These are phyloP conservation scores for Pholiota adiposa DNA, from an alignment of 1,284 basidiomycete species.

Conservation along the genomic window DNA sequence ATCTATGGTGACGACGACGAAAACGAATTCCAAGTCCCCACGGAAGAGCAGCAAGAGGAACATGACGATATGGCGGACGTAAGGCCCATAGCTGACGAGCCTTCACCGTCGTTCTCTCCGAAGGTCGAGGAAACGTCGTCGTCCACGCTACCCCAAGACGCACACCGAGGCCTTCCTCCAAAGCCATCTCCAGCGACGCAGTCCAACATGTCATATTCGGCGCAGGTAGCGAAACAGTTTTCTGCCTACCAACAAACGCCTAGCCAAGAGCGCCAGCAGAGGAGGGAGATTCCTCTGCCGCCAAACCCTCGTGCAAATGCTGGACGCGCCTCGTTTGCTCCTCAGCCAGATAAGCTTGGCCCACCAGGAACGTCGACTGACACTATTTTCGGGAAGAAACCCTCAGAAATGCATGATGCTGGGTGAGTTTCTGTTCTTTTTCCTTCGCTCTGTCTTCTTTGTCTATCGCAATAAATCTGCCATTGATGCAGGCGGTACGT, in stretches of 20 bases:
- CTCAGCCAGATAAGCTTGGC: constrained; percentile 25
- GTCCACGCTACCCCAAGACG: constrained; percentile 19
- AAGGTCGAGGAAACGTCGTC: constrained; percentile 14
- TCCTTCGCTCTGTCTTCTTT: neutral
- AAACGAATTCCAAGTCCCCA: constrained; percentile 28
- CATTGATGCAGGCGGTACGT: constrained; percentile 1
- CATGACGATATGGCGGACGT: constrained; percentile 14
- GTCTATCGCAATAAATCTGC: neutral
- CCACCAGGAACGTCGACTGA: constrained; percentile 30
- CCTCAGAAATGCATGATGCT: constrained; percentile 92
- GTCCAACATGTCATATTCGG: constrained; percentile 59
- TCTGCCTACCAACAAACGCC: constrained; percentile 70
- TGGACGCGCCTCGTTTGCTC: constrained; percentile 4
- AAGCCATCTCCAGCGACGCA: constrained; percentile 33
- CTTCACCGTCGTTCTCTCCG: constrained; percentile 18
- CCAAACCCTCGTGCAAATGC: constrained; percentile 19
- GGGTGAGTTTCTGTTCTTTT: constrained; percentile 65
- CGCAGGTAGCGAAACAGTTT: constrained; percentile 74
- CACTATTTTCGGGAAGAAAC: constrained; percentile 59
- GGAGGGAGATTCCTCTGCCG: constrained; percentile 32
- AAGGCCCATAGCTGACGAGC: constrained; percentile 10
- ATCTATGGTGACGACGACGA: constrained; percentile 49
- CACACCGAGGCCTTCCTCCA: constrained; percentile 31
- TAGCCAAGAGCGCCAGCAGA: constrained; percentile 66
- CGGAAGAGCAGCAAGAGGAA: constrained; percentile 20